phyloP scores from a whole-genome alignment of 2,329 filamentous ascomycete genomes.

The Ascocoryne sarcoides region DNA sequence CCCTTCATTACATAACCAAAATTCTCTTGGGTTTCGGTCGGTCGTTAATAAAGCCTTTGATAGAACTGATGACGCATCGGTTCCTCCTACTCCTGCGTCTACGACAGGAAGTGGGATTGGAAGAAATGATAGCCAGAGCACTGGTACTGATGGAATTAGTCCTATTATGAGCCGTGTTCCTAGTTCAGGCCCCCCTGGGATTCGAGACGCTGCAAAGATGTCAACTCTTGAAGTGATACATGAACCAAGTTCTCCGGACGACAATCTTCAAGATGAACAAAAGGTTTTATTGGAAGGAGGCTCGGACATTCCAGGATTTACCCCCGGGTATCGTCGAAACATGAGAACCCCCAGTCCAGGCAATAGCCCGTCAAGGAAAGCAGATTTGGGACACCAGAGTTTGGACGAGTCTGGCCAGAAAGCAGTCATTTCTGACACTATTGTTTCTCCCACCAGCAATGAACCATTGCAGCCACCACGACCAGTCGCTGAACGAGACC shows the following conservation, averaged over 20 bases:
- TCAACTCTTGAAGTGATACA: constrained; percentile 46
- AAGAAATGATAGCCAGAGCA: constrained; percentile 54
- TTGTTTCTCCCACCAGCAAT: constrained; percentile 4
- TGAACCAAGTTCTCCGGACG: constrained; percentile 20
- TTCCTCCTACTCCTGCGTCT: constrained; percentile 43
- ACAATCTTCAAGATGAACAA: neutral
- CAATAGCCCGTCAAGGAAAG: constrained; percentile 53
- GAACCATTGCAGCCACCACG: constrained; percentile 11
- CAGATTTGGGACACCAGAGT: constrained; percentile 38
- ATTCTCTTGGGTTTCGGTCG: constrained; percentile 46
- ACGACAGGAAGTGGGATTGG: constrained; percentile 39
- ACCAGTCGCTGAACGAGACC: constrained; percentile 18
- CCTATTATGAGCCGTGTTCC: constrained; percentile 54
- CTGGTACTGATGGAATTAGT: constrained; percentile 40
- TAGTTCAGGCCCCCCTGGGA: constrained; percentile 30
- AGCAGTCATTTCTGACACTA: too few relatives aligned
- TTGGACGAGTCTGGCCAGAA: too few relatives aligned
- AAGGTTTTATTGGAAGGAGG: constrained; percentile 9
- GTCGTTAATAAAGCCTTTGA: constrained; percentile 60
- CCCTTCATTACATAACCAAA: constrained; percentile 38
- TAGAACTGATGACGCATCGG: constrained; percentile 39
- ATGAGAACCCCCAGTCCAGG: constrained; percentile 48
- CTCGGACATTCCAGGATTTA: constrained; percentile 31
- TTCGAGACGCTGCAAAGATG: constrained; percentile 36
- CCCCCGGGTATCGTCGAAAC: constrained; percentile 46